phyloP scores from a whole-genome alignment of 257 asterid genomes.

The Linaria vulgaris region DNA sequence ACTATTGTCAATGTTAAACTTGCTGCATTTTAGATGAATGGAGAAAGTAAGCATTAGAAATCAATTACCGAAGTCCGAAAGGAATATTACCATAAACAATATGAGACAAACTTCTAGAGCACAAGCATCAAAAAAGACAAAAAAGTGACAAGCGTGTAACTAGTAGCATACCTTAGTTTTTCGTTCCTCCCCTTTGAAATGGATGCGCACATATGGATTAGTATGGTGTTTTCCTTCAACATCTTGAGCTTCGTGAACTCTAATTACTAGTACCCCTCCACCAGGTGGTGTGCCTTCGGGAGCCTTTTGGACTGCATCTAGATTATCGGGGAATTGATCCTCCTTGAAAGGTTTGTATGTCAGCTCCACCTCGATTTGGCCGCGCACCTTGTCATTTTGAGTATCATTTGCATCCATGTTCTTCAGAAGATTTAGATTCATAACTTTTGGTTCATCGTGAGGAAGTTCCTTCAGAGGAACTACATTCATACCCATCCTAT shows the following conservation, averaged over 20 bases:
- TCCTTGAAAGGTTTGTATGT: slow-evolving; percentile 93
- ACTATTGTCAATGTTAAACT: background rate
- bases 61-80: background rate
- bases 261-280: slow-evolving; percentile 81
- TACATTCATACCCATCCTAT: slow-evolving; percentile 87
- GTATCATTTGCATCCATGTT: slow-evolving; percentile 68
- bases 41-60: background rate
- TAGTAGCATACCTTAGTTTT: slow-evolving; percentile 85
- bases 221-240: slow-evolving; percentile 99
- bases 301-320: slow-evolving; percentile 56
- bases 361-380: slow-evolving; percentile 77
- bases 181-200: slow-evolving; percentile 80
- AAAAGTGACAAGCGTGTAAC: too few relatives aligned
- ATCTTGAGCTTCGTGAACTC: slow-evolving; percentile 90
- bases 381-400: slow-evolving; percentile 82
- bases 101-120: too few relatives aligned
- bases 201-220: slow-evolving; percentile 77
- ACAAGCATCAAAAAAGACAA: too few relatives aligned
- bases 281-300: slow-evolving; percentile 89
- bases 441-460: slow-evolving; percentile 61
- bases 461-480: slow-evolving; percentile 82
- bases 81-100: background rate
- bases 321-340: slow-evolving; percentile 51
- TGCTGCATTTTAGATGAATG: background rate
- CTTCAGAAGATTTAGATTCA: slow-evolving; percentile 77